Conservation (phyloP, 176 grass and related monocot species). For the Musa acuminata region DNA sequence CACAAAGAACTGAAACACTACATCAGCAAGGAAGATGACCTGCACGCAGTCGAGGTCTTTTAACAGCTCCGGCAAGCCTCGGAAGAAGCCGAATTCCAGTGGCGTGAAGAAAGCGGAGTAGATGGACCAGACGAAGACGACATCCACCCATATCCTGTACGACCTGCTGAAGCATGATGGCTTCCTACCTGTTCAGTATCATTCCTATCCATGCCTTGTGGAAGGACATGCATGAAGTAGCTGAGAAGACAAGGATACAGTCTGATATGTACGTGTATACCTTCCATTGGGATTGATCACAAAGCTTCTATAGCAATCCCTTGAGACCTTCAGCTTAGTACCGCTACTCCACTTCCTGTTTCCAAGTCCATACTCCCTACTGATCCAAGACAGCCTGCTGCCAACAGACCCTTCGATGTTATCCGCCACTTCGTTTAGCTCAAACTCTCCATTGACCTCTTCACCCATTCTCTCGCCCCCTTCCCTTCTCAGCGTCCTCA, state of each 20-base stretch:
- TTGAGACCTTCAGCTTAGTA: conserved; percentile 33
- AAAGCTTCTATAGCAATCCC: conserved; percentile 37
- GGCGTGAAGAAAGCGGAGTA: conserved; percentile 83
- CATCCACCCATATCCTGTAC: conserved; percentile 59
- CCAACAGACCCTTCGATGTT: conserved; percentile 47
- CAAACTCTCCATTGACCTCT: conserved; percentile 50
- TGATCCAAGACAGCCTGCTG: conserved; percentile 60
- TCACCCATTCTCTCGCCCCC: conserved; percentile 19
- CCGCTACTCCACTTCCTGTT: conserved; percentile 32
- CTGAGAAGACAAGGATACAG: background rate
- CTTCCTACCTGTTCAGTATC: background rate
- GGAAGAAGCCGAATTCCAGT: conserved; percentile 81
- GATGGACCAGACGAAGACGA: conserved; percentile 67
- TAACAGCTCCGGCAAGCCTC: conserved; percentile 49
- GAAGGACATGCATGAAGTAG: background rate
- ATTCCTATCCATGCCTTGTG: background rate
- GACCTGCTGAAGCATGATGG: conserved; percentile 27
- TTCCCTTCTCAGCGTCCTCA: background rate
- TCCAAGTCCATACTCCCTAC: conserved; percentile 46
- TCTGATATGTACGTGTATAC: conserved; percentile 25
- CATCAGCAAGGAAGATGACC: conserved; percentile 72
- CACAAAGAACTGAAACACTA: conserved; percentile 58
- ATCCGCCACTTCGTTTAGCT: conserved; percentile 57
- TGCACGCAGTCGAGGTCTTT: conserved; percentile 64
- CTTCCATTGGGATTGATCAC: conserved; percentile 80